Evolutionary conservation across 345 rosid genomes (phyloP), one percentile per base, ranked within the genome.

Genomic region (Brassica carinata): DNA sequence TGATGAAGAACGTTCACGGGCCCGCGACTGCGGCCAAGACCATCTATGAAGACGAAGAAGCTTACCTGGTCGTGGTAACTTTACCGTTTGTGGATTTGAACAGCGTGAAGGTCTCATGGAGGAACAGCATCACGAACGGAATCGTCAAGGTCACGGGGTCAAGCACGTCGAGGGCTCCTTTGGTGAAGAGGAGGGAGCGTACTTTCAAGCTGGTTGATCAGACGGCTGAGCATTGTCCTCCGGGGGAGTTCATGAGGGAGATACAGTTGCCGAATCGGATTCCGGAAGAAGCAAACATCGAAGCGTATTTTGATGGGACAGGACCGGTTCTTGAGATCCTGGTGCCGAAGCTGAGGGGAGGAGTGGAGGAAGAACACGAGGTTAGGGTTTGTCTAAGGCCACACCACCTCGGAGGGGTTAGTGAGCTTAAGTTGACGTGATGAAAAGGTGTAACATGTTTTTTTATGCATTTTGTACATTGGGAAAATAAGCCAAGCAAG

Each of bases 11-110:
- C 45, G 87, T 85, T 2, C 84, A 82, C 38, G 99, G 99, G 34
- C 99, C 99, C 4, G 94, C 91, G 3, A 92, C 99, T 6, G 98
- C 96, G 23, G 97, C 99, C 0, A 96, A 96, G 83, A 87, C 99
- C 8, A 87, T 93, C 36, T 96, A 96, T 3, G 96, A 96, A 74
- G 99, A 96, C 57, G 97, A 93, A 75, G 85, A 85, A 71, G 90
- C 88, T 66, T 96, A 87, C 72, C 74, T 96, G 83, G 90, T 96
- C 55, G 85, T 96, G 36, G 83, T 96, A 67, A 96, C 92, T 82
- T 64, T 96, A 83, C 98, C 99, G 5, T 92, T 93, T 83, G 98
- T 91, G 17, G 99, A 96, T 87, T 91, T 93, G 77, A 91, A 88
- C 71, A 89, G 90, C 74, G 97, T 93, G 61, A 96, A 96, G 77